A percentile compares a stretch with the other conserved stretches of the same genome.
phyloP scores from a whole-genome alignment of 305 asterid species.

The Fraxinus velutina region DNA sequence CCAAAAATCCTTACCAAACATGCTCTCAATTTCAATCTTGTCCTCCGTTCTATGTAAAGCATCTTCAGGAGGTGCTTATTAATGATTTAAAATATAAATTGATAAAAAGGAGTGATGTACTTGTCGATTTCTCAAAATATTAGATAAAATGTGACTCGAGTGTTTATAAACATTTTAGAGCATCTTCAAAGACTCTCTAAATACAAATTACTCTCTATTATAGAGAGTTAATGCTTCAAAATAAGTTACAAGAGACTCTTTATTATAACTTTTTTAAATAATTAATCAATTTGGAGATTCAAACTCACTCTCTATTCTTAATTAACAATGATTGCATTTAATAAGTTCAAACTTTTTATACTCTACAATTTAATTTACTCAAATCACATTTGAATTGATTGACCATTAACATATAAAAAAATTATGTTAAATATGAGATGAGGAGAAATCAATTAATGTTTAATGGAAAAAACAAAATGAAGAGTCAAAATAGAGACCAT shows the following conservation, averaged over 20 bases:
- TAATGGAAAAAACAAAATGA: not conserved
- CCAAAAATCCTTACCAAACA: too few relatives aligned
- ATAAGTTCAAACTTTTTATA: too few relatives aligned
- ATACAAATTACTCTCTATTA: too few relatives aligned
- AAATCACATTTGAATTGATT: not conserved
- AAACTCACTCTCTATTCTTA: too few relatives aligned
- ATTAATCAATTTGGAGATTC: not conserved
- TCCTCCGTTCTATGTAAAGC: not conserved
- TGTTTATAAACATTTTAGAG: not conserved
- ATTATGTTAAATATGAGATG: too few relatives aligned
- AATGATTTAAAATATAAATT: too few relatives aligned
- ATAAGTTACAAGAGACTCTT: not conserved
- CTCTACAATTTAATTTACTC: not conserved
- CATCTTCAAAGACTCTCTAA: not conserved
- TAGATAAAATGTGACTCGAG: not conserved
- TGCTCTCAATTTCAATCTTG: not conserved
- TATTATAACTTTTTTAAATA: too few relatives aligned
- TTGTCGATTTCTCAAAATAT: not conserved
- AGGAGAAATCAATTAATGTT: too few relatives aligned
- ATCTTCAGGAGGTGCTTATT: not conserved
- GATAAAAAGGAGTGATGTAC: not conserved
- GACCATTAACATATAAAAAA: not conserved
- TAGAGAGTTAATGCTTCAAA: too few relatives aligned
- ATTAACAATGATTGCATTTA: not conserved
- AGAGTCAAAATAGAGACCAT: not conserved